Conservation (phyloP, 306 rosid species). For the Datisca glomerata region DNA sequence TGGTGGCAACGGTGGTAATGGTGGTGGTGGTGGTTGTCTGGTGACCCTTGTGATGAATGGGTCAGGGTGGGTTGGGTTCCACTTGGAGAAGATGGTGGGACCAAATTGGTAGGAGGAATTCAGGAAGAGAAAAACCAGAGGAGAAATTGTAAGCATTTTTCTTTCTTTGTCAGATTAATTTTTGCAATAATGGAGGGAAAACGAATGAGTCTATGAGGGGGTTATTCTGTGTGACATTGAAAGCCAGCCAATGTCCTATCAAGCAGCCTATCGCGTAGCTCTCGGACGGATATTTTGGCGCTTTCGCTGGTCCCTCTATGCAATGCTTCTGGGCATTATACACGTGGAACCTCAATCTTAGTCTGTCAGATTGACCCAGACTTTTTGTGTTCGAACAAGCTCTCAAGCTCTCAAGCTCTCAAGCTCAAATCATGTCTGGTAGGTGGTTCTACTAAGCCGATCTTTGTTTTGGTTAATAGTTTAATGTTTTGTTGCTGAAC, state of each 20-base stretch:
- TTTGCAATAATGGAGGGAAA: conserved; percentile 22
- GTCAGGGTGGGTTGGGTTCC: conserved; percentile 28
- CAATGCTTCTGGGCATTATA: too few species aligned
- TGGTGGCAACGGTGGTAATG: conserved; percentile 15
- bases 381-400: too few species aligned
- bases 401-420: too few species aligned
- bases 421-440: too few species aligned
- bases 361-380: neutral
- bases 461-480: neutral
- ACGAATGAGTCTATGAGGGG: conserved; percentile 19
- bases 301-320: too few species aligned
- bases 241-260: conserved; percentile 41
- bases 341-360: too few species aligned
- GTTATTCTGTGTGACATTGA: conserved; percentile 18
- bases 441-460: too few species aligned
- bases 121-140: conserved; percentile 3
- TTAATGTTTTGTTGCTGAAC: too few species aligned
- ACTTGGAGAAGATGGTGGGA: conserved; percentile 24
- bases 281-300: too few species aligned
- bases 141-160: conserved; percentile 14
- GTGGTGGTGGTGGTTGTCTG: conserved; percentile 5
- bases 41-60: conserved; percentile 15
- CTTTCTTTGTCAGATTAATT: conserved; percentile 6
- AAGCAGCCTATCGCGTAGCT: conserved; percentile 41
- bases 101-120: conserved; percentile 9